Evolutionary conservation across 805 yeast species (phyloP).

Genomic region (Lipomyces oligophaga): DNA sequence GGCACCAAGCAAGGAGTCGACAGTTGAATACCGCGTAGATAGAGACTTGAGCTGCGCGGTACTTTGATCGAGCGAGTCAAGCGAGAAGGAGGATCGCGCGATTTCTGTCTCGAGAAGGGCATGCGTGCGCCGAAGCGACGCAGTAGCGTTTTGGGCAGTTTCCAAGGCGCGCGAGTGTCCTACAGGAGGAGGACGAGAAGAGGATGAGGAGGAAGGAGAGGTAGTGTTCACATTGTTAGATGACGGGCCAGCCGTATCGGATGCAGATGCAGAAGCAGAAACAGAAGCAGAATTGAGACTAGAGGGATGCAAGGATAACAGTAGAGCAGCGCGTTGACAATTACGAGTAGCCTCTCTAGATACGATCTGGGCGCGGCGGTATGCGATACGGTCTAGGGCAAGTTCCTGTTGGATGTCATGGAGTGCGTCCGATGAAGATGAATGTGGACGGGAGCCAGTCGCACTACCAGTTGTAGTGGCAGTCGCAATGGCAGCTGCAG

Average conservation of each 20-base stretch:
- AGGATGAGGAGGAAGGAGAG: conserved; percentile 2
- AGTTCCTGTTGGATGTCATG: conserved; percentile 17
- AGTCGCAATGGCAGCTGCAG: background rate
- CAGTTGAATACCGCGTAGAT: conserved; percentile 38
- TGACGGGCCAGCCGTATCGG: background rate
- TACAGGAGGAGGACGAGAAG: background rate
- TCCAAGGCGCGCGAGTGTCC: conserved; percentile 10
- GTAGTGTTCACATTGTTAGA: conserved; percentile 6
- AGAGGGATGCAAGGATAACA: background rate
- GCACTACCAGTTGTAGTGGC: no score
- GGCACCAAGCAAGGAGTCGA: conserved; percentile 39
- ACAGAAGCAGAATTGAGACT: background rate
- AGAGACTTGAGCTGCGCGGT: conserved; percentile 37
- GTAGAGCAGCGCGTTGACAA: conserved; percentile 11
- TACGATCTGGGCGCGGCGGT: background rate
- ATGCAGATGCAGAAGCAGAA: background rate
- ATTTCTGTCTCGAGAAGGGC: conserved; percentile 41
- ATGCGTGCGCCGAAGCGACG: conserved; percentile 36
- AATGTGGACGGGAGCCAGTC: background rate
- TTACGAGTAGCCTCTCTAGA: no score
- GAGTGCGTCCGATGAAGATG: background rate
- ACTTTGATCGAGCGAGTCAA: conserved; percentile 40
- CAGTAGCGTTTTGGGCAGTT: conserved; percentile 34
- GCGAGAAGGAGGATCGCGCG: conserved; percentile 38
- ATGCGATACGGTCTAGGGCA: conserved; percentile 5